A percentile compares a stretch with the other conserved stretches of the same genome.
Evolutionary conservation across 2,329 filamentous ascomycete species (phyloP).

Genomic region (Metarhizium sp.): DNA sequence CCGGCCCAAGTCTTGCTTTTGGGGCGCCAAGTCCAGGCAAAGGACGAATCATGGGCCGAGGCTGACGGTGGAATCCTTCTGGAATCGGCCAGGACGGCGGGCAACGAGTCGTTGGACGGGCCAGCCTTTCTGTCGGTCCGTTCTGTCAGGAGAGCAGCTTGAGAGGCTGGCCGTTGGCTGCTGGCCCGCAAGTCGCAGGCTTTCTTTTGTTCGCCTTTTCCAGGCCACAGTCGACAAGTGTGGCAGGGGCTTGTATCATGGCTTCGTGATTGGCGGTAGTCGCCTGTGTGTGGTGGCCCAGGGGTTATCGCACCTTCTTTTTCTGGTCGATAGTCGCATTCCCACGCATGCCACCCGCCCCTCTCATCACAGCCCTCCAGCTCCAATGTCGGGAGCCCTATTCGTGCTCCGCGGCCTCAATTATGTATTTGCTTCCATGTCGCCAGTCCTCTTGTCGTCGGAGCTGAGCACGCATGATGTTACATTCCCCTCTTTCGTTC

Average conservation of each 20-base stretch:
- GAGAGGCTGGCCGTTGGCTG: not conserved
- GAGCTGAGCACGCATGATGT: conserved; percentile 4
- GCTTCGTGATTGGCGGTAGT: conserved; percentile 6
- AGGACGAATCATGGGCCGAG: conserved; percentile 3
- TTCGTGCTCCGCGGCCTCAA: not conserved
- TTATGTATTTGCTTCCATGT: not conserved
- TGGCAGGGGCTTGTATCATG: conserved; percentile 1
- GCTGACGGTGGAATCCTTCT: conserved; percentile 7
- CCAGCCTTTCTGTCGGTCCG: too few relatives aligned
- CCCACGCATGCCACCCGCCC: conserved; percentile 2
- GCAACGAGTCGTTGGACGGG: not conserved
- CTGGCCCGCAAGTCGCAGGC: not conserved
- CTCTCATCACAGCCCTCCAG: conserved; percentile 3
- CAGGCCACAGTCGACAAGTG: conserved; percentile 1
- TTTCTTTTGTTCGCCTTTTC: not conserved
- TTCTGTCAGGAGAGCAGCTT: not conserved
- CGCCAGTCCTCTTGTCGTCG: not conserved
- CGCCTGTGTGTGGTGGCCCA: conserved; percentile 5
- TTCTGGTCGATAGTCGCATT: conserved; percentile 8
- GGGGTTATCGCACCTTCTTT: conserved; percentile 8
- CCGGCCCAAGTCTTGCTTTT: conserved; percentile 4
- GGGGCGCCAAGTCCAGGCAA: not conserved
- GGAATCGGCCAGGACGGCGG: not conserved
- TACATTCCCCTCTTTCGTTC: conserved; percentile 4
- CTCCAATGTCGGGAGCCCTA: conserved; percentile 3